Conservation (phyloP, 2,329 filamentous ascomycete species). For the Trichothecium roseum region DNA sequence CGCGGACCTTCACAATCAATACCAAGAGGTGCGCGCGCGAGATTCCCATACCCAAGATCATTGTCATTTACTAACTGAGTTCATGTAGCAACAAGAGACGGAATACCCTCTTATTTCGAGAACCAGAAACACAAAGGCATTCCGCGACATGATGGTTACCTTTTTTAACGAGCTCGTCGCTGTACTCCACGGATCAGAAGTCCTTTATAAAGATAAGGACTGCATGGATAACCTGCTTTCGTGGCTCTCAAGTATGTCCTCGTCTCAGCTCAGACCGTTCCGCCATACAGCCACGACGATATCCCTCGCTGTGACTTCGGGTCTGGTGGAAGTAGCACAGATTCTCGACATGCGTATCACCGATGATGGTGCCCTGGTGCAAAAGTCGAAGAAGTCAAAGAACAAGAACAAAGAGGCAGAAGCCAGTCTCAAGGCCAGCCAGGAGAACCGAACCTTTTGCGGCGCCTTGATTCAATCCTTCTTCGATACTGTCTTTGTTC, state of each 20-base stretch:
- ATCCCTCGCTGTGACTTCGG: conserved; percentile 67
- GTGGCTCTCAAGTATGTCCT: conserved; percentile 88
- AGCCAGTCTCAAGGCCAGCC: conserved; percentile 58
- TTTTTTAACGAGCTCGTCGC: conserved; percentile 73
- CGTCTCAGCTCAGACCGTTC: conserved; percentile 77
- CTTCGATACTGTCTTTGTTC: conserved; percentile 87
- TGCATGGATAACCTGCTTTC: conserved; percentile 82
- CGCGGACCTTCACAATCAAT: conserved; percentile 77
- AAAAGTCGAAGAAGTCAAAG: conserved; percentile 60
- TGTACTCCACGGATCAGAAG: conserved; percentile 69
- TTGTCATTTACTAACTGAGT: conserved; percentile 15
- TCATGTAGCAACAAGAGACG: conserved; percentile 55
- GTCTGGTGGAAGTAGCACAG: conserved; percentile 63
- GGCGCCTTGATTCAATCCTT: conserved; percentile 70
- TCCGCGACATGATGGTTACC: conserved; percentile 64
- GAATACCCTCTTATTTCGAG: conserved; percentile 89
- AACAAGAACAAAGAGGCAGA: conserved; percentile 77
- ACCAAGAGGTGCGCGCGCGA: conserved; percentile 54
- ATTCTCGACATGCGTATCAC: conserved; percentile 63
- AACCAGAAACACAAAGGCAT: conserved; percentile 63
- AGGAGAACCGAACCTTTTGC: conserved; percentile 57
- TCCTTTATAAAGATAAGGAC: conserved; percentile 65
- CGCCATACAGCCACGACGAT: conserved; percentile 87
- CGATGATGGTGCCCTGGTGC: conserved; percentile 67
- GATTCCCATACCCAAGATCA: conserved; percentile 2